phyloP scores from a whole-genome alignment of 345 rosid genomes.

The Luvunga scandens region DNA sequence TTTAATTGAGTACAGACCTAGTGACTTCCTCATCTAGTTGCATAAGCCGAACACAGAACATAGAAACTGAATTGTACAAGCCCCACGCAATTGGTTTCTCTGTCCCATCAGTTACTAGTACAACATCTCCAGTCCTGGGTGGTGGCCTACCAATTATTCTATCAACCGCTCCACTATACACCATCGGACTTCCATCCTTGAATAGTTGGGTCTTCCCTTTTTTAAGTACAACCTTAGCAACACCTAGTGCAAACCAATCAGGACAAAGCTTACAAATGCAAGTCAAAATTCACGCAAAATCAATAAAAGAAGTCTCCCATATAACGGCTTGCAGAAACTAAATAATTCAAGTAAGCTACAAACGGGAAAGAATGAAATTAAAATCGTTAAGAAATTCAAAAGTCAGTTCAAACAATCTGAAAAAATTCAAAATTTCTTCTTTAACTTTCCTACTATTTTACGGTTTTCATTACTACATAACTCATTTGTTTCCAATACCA shows the following conservation, averaged over 20 bases:
- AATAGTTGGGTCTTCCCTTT: slow-evolving; percentile 90
- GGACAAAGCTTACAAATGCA: neutral
- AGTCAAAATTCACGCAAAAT: neutral
- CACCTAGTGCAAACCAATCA: slow-evolving; percentile 32
- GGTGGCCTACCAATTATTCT: slow-evolving; percentile 83
- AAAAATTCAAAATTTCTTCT: neutral
- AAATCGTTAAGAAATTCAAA: neutral
- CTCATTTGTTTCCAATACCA: neutral
- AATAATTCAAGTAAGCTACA: neutral
- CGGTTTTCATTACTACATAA: neutral
- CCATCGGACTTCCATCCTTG: slow-evolving; percentile 91
- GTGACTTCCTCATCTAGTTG: slow-evolving; percentile 86
- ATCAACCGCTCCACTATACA: slow-evolving; percentile 86
- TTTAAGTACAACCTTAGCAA: slow-evolving; percentile 84
- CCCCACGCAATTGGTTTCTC: slow-evolving; percentile 90
- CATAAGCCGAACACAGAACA: slow-evolving; percentile 91
- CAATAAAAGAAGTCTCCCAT: neutral
- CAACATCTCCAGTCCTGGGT: slow-evolving; percentile 81
- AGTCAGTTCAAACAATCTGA: neutral
- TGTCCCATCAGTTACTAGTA: slow-evolving; percentile 78
- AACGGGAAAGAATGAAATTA: neutral
- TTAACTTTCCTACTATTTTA: neutral
- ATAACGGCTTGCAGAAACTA: neutral
- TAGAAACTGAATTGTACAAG: slow-evolving; percentile 74
- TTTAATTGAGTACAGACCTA: slow-evolving; percentile 31